phyloP scores from a whole-genome alignment of 768 basidiomycete species.

The Pleurotus salmoneostramineus region DNA sequence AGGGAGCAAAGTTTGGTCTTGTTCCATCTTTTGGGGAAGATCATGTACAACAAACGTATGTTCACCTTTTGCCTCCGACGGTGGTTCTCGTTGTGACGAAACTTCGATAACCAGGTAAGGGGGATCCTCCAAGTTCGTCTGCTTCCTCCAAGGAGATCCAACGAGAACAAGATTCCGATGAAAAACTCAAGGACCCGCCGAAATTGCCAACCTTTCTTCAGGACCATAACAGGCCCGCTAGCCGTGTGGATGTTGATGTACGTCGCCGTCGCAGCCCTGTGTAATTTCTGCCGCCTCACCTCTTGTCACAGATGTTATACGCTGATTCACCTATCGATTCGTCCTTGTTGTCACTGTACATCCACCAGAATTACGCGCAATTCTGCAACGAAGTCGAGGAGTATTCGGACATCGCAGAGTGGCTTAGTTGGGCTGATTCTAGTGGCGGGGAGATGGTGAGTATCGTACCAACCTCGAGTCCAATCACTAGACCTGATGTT shows the following conservation, averaged over 20 bases:
- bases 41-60: slow-evolving; percentile 93
- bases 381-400: slow-evolving; percentile 81
- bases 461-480: slow-evolving; percentile 6
- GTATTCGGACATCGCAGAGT: slow-evolving; percentile 64
- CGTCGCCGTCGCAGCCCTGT: slow-evolving; percentile 12
- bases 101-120: slow-evolving; percentile 52
- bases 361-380: slow-evolving; percentile 91
- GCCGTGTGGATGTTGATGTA: slow-evolving; percentile 78
- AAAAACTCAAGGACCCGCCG: slow-evolving; percentile 47
- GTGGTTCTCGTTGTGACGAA: neutral
- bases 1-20: slow-evolving; percentile 83
- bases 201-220: slow-evolving; percentile 56
- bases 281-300: neutral
- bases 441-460: slow-evolving; percentile 61
- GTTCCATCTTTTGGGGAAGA: slow-evolving; percentile 91
- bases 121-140: slow-evolving; percentile 56
- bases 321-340: slow-evolving; percentile 90
- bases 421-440: slow-evolving; percentile 74
- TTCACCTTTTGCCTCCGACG: slow-evolving; percentile 3
- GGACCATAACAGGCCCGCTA: slow-evolving; percentile 59
- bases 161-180: slow-evolving; percentile 55
- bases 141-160: slow-evolving; percentile 60
- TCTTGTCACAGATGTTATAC: slow-evolving; percentile 54
- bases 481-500: neutral
- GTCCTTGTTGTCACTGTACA: slow-evolving; percentile 81